Base-by-base conservation (phyloP, 2,329 filamentous ascomycete species). In the Paraphaeosphaeria sporulosa region DNA sequence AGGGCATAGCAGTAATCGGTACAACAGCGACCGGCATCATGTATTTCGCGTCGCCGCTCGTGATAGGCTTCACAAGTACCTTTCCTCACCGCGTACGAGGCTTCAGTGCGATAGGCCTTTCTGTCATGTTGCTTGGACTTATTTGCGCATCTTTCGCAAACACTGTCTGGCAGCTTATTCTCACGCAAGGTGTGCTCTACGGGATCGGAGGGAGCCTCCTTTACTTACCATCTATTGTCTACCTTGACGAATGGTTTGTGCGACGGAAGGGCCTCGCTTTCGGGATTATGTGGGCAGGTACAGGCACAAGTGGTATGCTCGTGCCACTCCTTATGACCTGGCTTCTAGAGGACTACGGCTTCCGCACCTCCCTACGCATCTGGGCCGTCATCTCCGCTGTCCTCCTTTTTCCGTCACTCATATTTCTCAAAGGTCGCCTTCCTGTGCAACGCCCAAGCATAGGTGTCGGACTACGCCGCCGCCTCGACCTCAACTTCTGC, bases 241-340 rank as follows among this genome's bases (percentile, higher is more conserved):
- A 79, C 58, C 65, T 84, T 25, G 81, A 84, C 48, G 80, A 84
- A 64, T 87, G 66, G 78, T 85, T 85, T 62, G 70, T 84, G 21
- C 70, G 68, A 13, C 71, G 77, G 19, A 82, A 82, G 64, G 82
- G 82, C 1, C 70, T 85, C 8, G 83, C 82, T 0, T 80, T 79
- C 68, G 82, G 83, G 0, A 78, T 81, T 21, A 80, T 83, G 63
- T 64, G 76, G 70, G n/a, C n/a, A n/a, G n/a, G n/a, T n/a, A n/a
- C n/a, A n/a, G n/a, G n/a, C n/a, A n/a, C n/a, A n/a, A n/a, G n/a
- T n/a, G n/a, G n/a, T n/a, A n/a, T n/a, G n/a, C n/a, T n/a, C n/a
- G n/a, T n/a, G n/a, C n/a, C n/a, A n/a, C n/a, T n/a, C n/a, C n/a
- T n/a, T n/a, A n/a, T n/a, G n/a, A n/a, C n/a, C n/a, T n/a, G n/a